These are phyloP conservation scores for Ogataea minuta DNA, from an alignment of 805 yeast genomes.

Conservation along the genomic window DNA sequence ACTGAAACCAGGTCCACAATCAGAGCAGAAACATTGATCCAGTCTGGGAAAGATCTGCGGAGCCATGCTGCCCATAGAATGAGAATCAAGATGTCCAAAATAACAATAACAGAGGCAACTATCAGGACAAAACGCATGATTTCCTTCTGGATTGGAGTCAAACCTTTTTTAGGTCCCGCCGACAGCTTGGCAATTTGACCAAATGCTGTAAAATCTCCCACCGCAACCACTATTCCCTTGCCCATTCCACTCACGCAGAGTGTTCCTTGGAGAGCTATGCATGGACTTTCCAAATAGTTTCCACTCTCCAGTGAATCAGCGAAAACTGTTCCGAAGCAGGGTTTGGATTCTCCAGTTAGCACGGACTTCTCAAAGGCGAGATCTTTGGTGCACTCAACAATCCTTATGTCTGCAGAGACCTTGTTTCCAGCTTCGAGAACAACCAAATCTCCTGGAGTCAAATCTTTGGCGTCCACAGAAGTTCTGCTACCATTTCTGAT, in stretches of 20 bases:
- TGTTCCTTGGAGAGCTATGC: constrained; percentile 46
- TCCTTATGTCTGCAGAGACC: constrained; percentile 48
- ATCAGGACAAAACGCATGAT: constrained; percentile 23
- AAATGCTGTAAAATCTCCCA: constrained; percentile 45
- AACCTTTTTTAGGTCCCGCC: constrained; percentile 37
- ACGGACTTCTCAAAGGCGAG: constrained; percentile 46
- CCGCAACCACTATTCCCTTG: constrained; percentile 41
- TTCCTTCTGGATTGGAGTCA: constrained; percentile 43
- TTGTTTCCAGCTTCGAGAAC: constrained; percentile 39
- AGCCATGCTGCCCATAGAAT: constrained; percentile 47
- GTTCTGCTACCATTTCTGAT: constrained; percentile 35
- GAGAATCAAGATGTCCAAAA: constrained; percentile 32
- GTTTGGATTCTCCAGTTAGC: constrained; percentile 49
- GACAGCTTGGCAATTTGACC: constrained; percentile 42
- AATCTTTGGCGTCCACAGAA: constrained; percentile 35
- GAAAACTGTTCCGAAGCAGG: constrained; percentile 33
- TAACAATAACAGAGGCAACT: constrained; percentile 12
- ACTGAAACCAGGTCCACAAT: constrained; percentile 45
- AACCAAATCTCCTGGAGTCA: constrained; percentile 44
- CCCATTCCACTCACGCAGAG: constrained; percentile 40
- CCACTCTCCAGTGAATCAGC: constrained; percentile 1
- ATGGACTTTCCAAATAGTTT: constrained; percentile 42
- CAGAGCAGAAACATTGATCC: constrained; percentile 41
- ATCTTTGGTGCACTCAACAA: constrained; percentile 36
- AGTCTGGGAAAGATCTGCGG: constrained; percentile 36